phyloP scores from a whole-genome alignment of 2,329 filamentous ascomycete genomes.

The Cryphonectria japonica region DNA sequence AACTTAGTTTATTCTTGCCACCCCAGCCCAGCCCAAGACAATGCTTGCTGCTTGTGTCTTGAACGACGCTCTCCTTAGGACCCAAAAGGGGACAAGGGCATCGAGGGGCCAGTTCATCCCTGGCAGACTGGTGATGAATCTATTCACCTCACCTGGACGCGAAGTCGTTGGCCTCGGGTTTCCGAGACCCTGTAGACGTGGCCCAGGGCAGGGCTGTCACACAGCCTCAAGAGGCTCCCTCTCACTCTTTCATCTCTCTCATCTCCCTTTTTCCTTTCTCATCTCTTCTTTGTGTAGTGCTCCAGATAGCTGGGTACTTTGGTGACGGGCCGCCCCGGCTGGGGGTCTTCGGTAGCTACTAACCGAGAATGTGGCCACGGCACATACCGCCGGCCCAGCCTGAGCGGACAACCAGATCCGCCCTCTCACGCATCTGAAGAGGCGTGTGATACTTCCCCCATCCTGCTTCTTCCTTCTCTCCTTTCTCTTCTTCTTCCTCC shows the following conservation, averaged over 20 bases:
- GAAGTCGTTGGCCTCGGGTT: background rate
- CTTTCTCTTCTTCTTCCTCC: background rate
- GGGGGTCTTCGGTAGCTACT: constrained; percentile 26
- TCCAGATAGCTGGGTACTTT: constrained; percentile 15
- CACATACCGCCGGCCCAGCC: background rate
- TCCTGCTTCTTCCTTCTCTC: background rate
- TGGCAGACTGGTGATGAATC: background rate
- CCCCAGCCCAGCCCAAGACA: background rate
- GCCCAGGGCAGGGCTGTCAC: background rate
- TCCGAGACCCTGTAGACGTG: background rate
- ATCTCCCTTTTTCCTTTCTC: background rate
- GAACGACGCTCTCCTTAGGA: background rate
- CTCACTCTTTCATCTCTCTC: background rate
- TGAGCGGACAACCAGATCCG: constrained; percentile 8
- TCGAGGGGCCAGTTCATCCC: background rate
- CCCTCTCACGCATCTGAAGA: background rate
- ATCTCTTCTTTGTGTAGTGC: background rate
- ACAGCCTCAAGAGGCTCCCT: background rate
- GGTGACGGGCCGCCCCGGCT: constrained; percentile 28
- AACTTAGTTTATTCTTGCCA: background rate
- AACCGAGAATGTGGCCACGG: constrained; percentile 25
- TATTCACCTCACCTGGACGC: background rate
- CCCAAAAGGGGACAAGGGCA: background rate
- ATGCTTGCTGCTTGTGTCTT: background rate
- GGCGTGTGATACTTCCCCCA: background rate